Conservation (phyloP, 345 rosid species). For the Zanthoxylum bungeanum region DNA sequence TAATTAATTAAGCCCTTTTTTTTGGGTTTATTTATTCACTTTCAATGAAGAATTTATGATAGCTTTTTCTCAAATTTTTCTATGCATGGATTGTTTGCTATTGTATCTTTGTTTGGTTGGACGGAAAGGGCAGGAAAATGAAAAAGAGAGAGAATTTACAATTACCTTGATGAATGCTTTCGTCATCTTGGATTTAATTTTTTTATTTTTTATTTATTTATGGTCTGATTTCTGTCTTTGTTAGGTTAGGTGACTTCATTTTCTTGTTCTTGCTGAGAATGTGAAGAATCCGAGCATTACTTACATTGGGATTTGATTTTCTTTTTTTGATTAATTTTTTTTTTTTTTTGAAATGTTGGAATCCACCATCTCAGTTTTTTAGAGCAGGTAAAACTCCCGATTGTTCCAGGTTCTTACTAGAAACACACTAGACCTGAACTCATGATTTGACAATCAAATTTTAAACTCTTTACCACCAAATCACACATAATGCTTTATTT, state of each 20-base stretch:
- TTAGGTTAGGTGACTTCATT: not conserved
- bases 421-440: no score
- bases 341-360: no score
- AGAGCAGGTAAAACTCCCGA: no score
- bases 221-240: not conserved
- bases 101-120: slow-evolving; percentile 9
- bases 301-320: not conserved
- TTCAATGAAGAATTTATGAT: not conserved
- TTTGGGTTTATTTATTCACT: not conserved
- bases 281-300: not conserved
- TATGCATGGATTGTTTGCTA: not conserved
- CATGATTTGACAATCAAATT: no score
- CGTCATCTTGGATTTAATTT: no score
- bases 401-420: no score
- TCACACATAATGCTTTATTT: no score
- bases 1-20: not conserved
- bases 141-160: not conserved
- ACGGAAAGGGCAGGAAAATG: slow-evolving; percentile 6
- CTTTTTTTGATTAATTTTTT: no score
- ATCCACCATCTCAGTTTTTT: no score
- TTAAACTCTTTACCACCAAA: no score
- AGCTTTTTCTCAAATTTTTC: not conserved
- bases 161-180: not conserved
- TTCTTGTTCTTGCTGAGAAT: not conserved
- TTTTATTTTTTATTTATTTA: no score